Percentiles rank a stretch among this genome's conserved stretches.
Evolutionary conservation across 2,329 filamentous ascomycete genomes (phyloP).

Genomic region (Tolypocladium tundrense): DNA sequence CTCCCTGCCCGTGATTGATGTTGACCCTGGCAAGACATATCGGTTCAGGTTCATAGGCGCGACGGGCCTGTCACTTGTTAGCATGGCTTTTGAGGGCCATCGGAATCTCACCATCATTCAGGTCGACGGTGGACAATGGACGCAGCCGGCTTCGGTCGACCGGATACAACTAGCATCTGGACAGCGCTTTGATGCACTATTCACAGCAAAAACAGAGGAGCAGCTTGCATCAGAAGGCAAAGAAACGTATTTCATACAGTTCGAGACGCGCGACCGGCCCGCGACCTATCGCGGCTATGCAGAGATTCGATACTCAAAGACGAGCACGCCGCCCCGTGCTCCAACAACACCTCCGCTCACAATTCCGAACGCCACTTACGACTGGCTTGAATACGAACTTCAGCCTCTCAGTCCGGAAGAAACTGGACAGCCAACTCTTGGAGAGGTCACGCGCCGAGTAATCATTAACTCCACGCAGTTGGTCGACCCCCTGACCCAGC

Average conservation of each 20-base stretch:
- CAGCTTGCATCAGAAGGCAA: constrained; percentile 24
- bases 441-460: constrained; percentile 36
- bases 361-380: constrained; percentile 21
- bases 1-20: constrained; percentile 43
- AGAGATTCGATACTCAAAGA: constrained; percentile 12
- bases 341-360: constrained; percentile 16
- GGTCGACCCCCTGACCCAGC: neutral
- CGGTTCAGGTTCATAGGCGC: constrained; percentile 50
- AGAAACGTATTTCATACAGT: constrained; percentile 33
- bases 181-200: constrained; percentile 47
- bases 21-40: constrained; percentile 51
- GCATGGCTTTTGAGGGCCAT: constrained; percentile 47
- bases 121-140: constrained; percentile 45
- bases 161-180: constrained; percentile 45
- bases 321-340: constrained; percentile 39
- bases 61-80: constrained; percentile 42
- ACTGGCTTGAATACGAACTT: constrained; percentile 38
- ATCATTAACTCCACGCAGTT: constrained; percentile 22
- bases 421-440: constrained; percentile 23
- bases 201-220: constrained; percentile 37
- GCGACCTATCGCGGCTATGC: constrained; percentile 8
- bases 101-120: constrained; percentile 46
- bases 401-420: constrained; percentile 16
- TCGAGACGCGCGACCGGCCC: constrained; percentile 38
- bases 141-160: constrained; percentile 31